Conservation (phyloP, 352 stramenopile genomes). For the Phytophthora macrochlamydospora region DNA sequence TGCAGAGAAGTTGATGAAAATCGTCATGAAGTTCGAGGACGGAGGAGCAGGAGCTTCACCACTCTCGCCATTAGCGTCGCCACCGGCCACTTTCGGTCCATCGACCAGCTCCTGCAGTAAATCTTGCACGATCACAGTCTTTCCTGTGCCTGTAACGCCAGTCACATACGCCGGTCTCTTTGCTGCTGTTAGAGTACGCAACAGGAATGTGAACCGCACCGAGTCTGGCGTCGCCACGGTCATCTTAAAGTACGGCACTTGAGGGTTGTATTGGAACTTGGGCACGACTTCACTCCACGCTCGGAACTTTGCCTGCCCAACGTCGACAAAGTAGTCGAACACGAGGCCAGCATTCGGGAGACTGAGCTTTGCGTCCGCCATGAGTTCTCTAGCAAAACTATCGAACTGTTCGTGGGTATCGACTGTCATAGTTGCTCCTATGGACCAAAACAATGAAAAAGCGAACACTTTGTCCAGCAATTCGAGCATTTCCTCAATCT, state of each 20-base stretch:
- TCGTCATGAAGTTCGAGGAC: conserved; percentile 68
- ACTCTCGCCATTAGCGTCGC: conserved; percentile 24
- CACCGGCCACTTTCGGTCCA: conserved; percentile 11
- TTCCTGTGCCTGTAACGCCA: conserved; percentile 88
- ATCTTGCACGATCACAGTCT: conserved; percentile 89
- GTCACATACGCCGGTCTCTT: conserved; percentile 90
- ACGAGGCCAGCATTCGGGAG: conserved; percentile 67
- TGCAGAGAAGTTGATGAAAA: conserved; percentile 92
- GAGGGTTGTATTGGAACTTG: conserved; percentile 66
- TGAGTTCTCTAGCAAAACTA: conserved; percentile 68
- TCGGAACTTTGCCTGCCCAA: conserved; percentile 48
- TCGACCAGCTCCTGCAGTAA: conserved; percentile 63
- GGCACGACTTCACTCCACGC: conserved; percentile 70
- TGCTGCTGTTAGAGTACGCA: conserved; percentile 57
- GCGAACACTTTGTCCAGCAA: conserved; percentile 84
- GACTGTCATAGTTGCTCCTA: conserved; percentile 85
- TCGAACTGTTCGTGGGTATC: conserved; percentile 84
- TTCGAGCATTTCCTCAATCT: conserved; percentile 50
- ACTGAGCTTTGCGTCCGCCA: conserved; percentile 53
- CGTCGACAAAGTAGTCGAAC: conserved; percentile 90
- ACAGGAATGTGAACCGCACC: conserved; percentile 67
- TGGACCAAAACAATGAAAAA: conserved; percentile 92
- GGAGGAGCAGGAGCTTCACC: conserved; percentile 23
- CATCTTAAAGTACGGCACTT: conserved; percentile 81
- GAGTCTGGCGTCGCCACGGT: conserved; percentile 79